A percentile compares a stretch with the other conserved stretches of the same genome.
phyloP scores from a whole-genome alignment of 495 filamentous ascomycete genomes.

The Lasiosphaeriaceae sp. region DNA sequence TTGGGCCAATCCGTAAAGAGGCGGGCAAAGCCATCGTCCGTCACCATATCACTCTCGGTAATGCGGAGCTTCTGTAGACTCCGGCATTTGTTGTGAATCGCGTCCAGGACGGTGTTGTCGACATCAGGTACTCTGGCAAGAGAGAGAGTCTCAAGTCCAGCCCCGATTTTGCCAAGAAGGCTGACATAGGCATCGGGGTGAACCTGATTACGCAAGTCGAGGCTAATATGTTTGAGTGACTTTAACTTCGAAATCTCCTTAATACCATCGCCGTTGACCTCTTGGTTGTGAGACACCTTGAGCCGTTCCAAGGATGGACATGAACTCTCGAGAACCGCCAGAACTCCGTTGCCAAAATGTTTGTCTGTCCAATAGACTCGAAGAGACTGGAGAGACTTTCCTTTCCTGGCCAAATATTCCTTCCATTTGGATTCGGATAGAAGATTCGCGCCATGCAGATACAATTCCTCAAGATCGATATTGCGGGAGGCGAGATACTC shows the following conservation, averaged over 20 bases:
- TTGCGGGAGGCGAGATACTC: conserved; percentile 72
- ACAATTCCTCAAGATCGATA: conserved; percentile 57
- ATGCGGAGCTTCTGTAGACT: conserved; percentile 72
- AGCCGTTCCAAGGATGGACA: conserved; percentile 66
- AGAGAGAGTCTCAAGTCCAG: conserved; percentile 65
- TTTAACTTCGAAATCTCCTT: conserved; percentile 51
- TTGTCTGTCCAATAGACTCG: conserved; percentile 74
- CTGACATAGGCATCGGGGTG: conserved; percentile 53
- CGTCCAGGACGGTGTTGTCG: conserved; percentile 59
- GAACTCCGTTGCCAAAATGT: conserved; percentile 51
- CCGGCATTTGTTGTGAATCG: conserved; percentile 64
- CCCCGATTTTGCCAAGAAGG: conserved; percentile 57
- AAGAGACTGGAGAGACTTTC: conserved; percentile 58
- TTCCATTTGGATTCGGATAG: conserved; percentile 69
- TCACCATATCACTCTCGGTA: conserved; percentile 66
- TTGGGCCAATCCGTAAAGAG: conserved; percentile 80
- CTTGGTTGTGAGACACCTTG: conserved; percentile 61
- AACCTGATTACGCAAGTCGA: conserved; percentile 56
- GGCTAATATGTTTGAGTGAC: conserved; percentile 66
- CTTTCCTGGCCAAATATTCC: conserved; percentile 58
- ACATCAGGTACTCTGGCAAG: conserved; percentile 56
- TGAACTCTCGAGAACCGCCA: conserved; percentile 45
- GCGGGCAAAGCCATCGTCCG: conserved; percentile 61
- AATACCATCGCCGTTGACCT: conserved; percentile 43
- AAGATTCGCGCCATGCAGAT: conserved; percentile 73